Conservation (phyloP, 352 stramenopile species). For the Blastocystis sp. region DNA sequence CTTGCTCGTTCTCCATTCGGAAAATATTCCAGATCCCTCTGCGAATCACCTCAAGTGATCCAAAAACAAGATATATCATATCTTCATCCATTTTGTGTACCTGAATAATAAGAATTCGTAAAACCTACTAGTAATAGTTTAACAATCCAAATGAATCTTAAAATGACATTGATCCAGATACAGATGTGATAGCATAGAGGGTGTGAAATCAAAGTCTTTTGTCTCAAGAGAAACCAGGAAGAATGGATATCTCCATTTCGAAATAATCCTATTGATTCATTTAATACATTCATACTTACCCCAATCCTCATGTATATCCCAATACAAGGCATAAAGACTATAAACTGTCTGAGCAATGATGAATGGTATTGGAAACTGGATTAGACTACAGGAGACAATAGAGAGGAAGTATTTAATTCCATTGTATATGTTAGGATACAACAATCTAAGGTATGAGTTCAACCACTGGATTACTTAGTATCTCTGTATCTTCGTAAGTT, state of each 20-base stretch:
- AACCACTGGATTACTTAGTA: constrained; percentile 1
- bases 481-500: constrained; percentile 52
- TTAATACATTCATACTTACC: neutral
- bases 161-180: neutral
- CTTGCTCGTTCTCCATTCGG: constrained; percentile 62
- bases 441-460: neutral
- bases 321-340: constrained; percentile 35
- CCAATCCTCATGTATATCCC: constrained; percentile 53
- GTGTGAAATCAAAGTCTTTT: neutral
- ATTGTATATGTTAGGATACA: constrained; percentile 63
- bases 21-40: constrained; percentile 61
- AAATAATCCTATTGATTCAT: neutral
- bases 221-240: neutral
- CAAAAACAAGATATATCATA: constrained; percentile 22
- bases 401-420: constrained; percentile 59
- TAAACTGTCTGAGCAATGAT: constrained; percentile 49
- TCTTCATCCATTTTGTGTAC: neutral
- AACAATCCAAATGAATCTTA: constrained; percentile 1
- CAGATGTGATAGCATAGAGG: constrained; percentile 1
- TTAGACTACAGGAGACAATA: constrained; percentile 11
- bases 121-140: neutral
- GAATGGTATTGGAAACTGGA: neutral
- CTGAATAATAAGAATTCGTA: neutral
- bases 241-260: neutral
- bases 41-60: constrained; percentile 29